Evolutionary conservation across 331 rosid species (phyloP).

Genomic region (Telfairia occidentalis): DNA sequence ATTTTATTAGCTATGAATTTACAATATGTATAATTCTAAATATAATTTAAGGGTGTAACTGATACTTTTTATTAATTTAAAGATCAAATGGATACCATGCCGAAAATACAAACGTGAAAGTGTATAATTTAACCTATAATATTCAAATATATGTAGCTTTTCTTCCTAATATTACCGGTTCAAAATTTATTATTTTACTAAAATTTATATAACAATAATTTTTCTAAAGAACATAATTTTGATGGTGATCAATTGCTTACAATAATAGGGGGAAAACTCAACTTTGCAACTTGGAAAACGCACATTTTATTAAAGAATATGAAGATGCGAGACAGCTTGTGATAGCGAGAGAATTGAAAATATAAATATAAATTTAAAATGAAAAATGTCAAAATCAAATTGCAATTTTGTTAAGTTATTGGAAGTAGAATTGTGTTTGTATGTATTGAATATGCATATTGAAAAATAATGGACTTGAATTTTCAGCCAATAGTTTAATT

Average conservation of each 20-base stretch:
- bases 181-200: not conserved
- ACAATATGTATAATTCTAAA: too few species aligned
- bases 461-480: not conserved
- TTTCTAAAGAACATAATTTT: not conserved
- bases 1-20: too few species aligned
- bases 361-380: not conserved
- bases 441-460: not conserved
- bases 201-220: not conserved
- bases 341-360: not conserved
- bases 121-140: not conserved
- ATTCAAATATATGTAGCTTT: not conserved
- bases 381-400: not conserved
- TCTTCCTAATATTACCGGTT: not conserved
- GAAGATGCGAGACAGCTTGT: constrained; percentile 3
- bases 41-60: too few species aligned
- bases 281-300: not conserved
- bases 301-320: not conserved
- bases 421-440: not conserved
- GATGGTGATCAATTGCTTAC: not conserved
- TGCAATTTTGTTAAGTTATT: not conserved
- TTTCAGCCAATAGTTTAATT: not conserved
- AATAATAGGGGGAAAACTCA: not conserved
- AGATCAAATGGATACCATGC: not conserved
- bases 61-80: not conserved
- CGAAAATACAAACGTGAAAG: not conserved